A percentile compares a stretch with the other conserved stretches of the same genome.
Evolutionary conservation across 179 eudicot species (phyloP).

Genomic region (Silene coronaria): DNA sequence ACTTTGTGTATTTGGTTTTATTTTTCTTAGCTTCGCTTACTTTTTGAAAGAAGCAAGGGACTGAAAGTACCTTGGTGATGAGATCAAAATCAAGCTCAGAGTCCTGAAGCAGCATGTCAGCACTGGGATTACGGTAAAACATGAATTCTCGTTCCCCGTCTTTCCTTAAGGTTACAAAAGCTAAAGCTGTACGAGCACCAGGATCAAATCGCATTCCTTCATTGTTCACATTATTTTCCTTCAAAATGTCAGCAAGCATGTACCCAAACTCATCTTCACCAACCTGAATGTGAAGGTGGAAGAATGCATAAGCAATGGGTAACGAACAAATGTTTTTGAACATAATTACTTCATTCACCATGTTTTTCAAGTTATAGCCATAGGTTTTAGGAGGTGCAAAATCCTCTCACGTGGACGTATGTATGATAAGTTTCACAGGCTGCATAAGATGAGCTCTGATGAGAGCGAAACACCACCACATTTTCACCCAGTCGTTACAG

Average conservation of each 20-base stretch:
- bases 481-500: not conserved
- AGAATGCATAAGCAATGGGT: not conserved
- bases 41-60: not conserved
- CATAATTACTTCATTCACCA: not conserved
- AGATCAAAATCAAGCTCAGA: slow-evolving; percentile 76
- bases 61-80: slow-evolving; percentile 55
- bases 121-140: slow-evolving; percentile 98
- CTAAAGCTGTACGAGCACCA: slow-evolving; percentile 93
- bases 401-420: not conserved
- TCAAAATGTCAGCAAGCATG: slow-evolving; percentile 88
- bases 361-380: slow-evolving; percentile 2
- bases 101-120: slow-evolving; percentile 92
- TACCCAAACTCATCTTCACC: slow-evolving; percentile 97
- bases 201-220: slow-evolving; percentile 93
- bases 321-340: not conserved
- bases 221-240: slow-evolving; percentile 78
- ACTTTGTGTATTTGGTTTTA: not conserved
- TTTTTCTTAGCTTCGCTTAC: no score
- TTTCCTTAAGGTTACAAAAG: slow-evolving; percentile 76
- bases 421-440: not conserved
- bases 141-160: slow-evolving; percentile 97
- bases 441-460: not conserved
- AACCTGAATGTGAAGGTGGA: slow-evolving; percentile 42
- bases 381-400: not conserved
- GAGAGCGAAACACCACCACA: not conserved